These are phyloP conservation scores for Mycena epipterygia DNA, from an alignment of 768 basidiomycete species.

Conservation along the genomic window DNA sequence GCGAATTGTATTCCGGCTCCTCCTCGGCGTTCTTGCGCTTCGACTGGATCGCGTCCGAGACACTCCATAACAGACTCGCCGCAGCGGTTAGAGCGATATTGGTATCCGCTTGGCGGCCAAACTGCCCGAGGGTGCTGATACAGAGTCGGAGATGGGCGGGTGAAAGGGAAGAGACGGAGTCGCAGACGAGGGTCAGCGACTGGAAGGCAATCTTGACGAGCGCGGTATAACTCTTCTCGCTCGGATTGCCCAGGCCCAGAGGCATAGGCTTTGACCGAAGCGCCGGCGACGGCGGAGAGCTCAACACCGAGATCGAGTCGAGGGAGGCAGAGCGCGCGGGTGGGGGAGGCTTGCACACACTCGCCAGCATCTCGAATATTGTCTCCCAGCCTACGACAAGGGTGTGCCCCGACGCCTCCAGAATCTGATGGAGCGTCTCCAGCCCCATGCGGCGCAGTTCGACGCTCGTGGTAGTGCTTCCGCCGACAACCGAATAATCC, in stretches of 20 bases:
- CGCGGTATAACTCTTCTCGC: conserved; percentile 77
- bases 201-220: conserved; percentile 96
- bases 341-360: conserved; percentile 78
- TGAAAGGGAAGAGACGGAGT: conserved; percentile 87
- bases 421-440: conserved; percentile 90
- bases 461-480: conserved; percentile 63
- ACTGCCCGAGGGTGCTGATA: conserved; percentile 91
- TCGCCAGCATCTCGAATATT: conserved; percentile 92
- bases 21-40: conserved; percentile 76
- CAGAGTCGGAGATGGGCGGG: conserved; percentile 88
- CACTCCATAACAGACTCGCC: conserved; percentile 93
- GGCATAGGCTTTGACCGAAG: conserved; percentile 56
- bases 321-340: conserved; percentile 51
- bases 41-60: conserved; percentile 94
- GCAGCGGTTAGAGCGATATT: conserved; percentile 97
- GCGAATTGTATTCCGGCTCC: conserved; percentile 80
- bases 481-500: conserved; percentile 49
- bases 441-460: conserved; percentile 91
- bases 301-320: conserved; percentile 57
- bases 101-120: conserved; percentile 93
- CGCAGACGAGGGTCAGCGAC: conserved; percentile 93
- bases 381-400: conserved; percentile 93
- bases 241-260: conserved; percentile 68
- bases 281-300: conserved; percentile 55
- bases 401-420: conserved; percentile 93